Evolutionary conservation across 495 filamentous ascomycete species (phyloP).

Genomic region (Lasiosphaeria miniovina): DNA sequence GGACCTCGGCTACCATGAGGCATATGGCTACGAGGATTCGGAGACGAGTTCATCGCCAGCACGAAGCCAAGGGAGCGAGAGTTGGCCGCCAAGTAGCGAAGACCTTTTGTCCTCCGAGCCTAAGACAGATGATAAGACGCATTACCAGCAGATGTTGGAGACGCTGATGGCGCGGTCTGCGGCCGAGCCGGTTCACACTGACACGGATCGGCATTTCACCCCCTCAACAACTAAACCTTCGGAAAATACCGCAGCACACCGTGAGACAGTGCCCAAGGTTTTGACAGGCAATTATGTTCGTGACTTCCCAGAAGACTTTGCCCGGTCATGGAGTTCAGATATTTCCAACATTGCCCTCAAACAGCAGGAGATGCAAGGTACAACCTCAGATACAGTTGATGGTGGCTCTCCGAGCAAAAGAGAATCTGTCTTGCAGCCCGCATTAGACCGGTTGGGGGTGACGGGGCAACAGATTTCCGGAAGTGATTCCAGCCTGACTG

Average conservation of each 20-base stretch:
- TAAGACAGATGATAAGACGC: conserved; percentile 9
- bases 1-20: conserved; percentile 35
- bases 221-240: too few species aligned
- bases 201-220: conserved; percentile 4
- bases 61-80: background rate
- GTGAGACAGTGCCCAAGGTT: conserved; percentile 1
- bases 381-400: background rate
- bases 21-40: conserved; percentile 29
- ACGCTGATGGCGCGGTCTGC: conserved; percentile 22
- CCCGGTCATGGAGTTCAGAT: conserved; percentile 31
- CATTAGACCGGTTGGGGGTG: conserved; percentile 31
- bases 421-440: conserved; percentile 28
- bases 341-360: conserved; percentile 1
- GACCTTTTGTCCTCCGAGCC: background rate
- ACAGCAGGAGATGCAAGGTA: too few species aligned
- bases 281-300: conserved; percentile 44
- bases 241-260: background rate
- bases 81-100: too few species aligned
- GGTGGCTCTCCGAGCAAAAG: background rate
- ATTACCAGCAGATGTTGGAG: conserved; percentile 24
- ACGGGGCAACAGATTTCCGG: background rate
- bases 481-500: conserved; percentile 14
- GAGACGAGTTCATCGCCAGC: conserved; percentile 11
- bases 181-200: conserved; percentile 10
- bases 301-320: conserved; percentile 48